These are phyloP conservation scores for Kluyveromyces starmeri DNA, from an alignment of 805 yeast species.

Conservation along the genomic window DNA sequence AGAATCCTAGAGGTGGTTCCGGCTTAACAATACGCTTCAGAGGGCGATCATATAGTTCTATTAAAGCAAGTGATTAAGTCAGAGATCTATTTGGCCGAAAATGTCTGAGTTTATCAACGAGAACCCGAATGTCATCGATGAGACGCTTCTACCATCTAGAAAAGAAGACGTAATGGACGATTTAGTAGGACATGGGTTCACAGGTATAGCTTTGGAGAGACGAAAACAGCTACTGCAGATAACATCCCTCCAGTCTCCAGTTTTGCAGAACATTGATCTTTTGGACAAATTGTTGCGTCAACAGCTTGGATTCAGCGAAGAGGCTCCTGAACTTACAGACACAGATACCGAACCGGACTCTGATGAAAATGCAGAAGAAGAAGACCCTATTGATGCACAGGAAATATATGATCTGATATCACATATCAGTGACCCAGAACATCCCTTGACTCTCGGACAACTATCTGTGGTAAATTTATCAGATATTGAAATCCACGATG, in stretches of 20 bases:
- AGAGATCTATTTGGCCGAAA: no score
- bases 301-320: conserved; percentile 3
- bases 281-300: conserved; percentile 19
- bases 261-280: conserved; percentile 21
- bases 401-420: conserved; percentile 84
- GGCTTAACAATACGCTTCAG: no score
- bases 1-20: no score
- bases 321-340: conserved; percentile 20
- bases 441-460: conserved; percentile 90
- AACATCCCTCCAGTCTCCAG: conserved; percentile 19
- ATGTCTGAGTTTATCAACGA: conserved; percentile 87
- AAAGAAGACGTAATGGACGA: conserved; percentile 21
- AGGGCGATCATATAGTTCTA: no score
- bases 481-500: conserved; percentile 66
- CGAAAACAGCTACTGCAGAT: conserved; percentile 21
- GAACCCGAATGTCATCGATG: conserved; percentile 78
- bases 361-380: conserved; percentile 21
- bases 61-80: no score
- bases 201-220: conserved; percentile 14
- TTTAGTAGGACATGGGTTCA: conserved; percentile 12
- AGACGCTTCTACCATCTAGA: conserved; percentile 68
- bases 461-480: conserved; percentile 81
- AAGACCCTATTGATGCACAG: conserved; percentile 73
- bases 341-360: conserved; percentile 15
- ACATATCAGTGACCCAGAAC: conserved; percentile 92